Evolutionary conservation across 2,329 filamentous ascomycete genomes (phyloP), one percentile per base, ranked within the genome.

Genomic region (Fusarium subtropicale): DNA sequence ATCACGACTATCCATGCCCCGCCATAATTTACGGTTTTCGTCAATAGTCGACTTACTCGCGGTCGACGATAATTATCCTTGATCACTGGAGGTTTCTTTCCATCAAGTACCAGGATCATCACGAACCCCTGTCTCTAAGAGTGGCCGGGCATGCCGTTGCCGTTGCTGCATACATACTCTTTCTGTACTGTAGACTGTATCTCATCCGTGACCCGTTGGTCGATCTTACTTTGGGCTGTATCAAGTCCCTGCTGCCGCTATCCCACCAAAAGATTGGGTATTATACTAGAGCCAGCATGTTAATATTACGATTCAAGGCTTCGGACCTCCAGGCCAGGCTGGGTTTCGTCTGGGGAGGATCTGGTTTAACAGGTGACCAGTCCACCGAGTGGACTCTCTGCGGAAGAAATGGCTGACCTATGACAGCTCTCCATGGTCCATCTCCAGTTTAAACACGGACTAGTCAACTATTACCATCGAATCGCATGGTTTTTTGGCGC

Each of bases 321-420:
- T 53, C 57, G 60, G 60, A 56, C 52, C 65, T 33, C 24, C 31
- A 59, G 45, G 34, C 52, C 62, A 62, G 61, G 60, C 56, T 50
- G 58, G 56, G 63, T 66, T 70, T 71, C 55, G 69, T 72, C 68
- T 71, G 70, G 72, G 72, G 71, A 70, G 71, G 65, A 74, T 74
- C 70, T 72, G 66, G 64, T 51, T 66, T 63, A 74, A 71, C 72
- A 72, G 71, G 68, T 74, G 71, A 74, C 72, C 70, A 66, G 65
- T 56, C 69, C 61, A 72, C 68, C 44, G 34, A 61, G 66, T 73
- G 68, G 71, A 55, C 64, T 60, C 56, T 65, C 56, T 62, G 71
- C 60, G 66, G 69, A 63, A 72, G 68, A 64, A 71, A 50, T 61
- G 63, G 38, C 64, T 62, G 66, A 39, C 62, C 66, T 70, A 70